Conservation (phyloP, 495 filamentous ascomycete genomes). For the Pseudoneurospora amorphoporcata region DNA sequence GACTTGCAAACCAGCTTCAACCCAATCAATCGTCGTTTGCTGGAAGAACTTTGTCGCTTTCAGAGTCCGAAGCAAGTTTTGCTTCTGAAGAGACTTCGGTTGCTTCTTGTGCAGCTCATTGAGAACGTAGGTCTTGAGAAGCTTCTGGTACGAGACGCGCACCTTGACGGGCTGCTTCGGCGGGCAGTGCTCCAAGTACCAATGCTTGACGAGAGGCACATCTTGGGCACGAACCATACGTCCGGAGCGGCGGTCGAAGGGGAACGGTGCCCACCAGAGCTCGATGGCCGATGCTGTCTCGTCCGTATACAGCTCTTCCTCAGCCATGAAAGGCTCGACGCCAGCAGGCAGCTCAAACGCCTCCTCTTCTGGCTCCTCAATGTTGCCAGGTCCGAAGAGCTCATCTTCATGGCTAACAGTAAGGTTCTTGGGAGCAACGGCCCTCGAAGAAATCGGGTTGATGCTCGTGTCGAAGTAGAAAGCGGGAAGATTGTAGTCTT, state of each 20-base stretch:
- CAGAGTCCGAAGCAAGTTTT: conserved; percentile 78
- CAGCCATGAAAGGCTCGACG: conserved; percentile 78
- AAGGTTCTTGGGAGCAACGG: conserved; percentile 90
- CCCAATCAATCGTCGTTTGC: conserved; percentile 98
- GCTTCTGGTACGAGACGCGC: conserved; percentile 97
- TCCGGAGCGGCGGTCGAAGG: conserved; percentile 95
- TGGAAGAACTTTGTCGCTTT: conserved; percentile 99
- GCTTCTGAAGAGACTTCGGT: conserved; percentile 90
- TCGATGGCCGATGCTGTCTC: conserved; percentile 90
- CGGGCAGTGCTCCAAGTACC: conserved; percentile 92
- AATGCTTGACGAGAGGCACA: conserved; percentile 95
- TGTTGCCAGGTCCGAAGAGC: conserved; percentile 76
- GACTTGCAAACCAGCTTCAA: conserved; percentile 96
- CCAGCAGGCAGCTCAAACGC: conserved; percentile 74
- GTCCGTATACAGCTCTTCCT: conserved; percentile 79
- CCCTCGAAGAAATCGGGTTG: conserved; percentile 92
- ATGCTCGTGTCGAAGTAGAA: conserved; percentile 98
- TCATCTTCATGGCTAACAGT: conserved; percentile 91
- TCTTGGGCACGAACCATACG: conserved; percentile 95
- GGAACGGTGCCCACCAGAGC: conserved; percentile 97
- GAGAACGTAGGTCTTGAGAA: conserved; percentile 91
- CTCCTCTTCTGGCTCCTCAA: conserved; percentile 66
- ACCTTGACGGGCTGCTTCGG: conserved; percentile 90
- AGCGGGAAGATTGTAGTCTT: conserved; percentile 82
- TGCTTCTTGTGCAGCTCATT: conserved; percentile 94